Evolutionary conservation across 2,329 filamentous ascomycete genomes (phyloP), one percentile per base, ranked within the genome.

Genomic region (Aspergillus sergii): DNA sequence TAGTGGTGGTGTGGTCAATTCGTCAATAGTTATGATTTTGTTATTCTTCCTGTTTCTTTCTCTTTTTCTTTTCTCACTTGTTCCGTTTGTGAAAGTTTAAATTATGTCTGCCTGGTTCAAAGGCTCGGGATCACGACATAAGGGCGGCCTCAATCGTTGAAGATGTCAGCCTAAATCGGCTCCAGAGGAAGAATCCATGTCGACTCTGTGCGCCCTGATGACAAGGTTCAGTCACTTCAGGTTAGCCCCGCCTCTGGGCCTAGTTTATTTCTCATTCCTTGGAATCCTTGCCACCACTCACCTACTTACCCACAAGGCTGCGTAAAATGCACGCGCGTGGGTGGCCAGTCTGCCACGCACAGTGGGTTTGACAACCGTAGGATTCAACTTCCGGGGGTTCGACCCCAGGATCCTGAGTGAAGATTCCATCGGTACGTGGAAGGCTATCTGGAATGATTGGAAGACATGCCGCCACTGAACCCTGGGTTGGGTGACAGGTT

Each of bases 281-380:
- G 51, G 51, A 55, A 55, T 39, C 51, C 51, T 55, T 55, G 51
- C 51, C 51, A 55, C 51, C 32, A 36, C 34, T 5, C 34, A 36
- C 34, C 10, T 23, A 26, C 32, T 19, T 55, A 55, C 11, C 51
- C 51, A 55, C 51, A 55, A 39, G 51, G 51, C 51, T 55, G 51
- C 32, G 51, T 54, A 39, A 39, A 39, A 19, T 55, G 11, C 32
- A 54, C 30, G 32, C 32, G 11, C 16, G 34, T 55, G 51, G 51
- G 21, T 55, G 51, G 51, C 4, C 51, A 55, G 36, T 34, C 51
- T 55, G 32, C 14, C 21, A 54, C 7, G 9, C 51, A 34, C 11
- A 4, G 50, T 39, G 30, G 26, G 23, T 12, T 39, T 8, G 16
- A 26, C 4, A 50, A 50, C 26, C 26, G 26, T 32, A 34, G 48